Percentiles rank a stretch among this genome's conserved stretches.
Conservation (phyloP, 352 stramenopile genomes). For the Phytophthora hibernalis region DNA sequence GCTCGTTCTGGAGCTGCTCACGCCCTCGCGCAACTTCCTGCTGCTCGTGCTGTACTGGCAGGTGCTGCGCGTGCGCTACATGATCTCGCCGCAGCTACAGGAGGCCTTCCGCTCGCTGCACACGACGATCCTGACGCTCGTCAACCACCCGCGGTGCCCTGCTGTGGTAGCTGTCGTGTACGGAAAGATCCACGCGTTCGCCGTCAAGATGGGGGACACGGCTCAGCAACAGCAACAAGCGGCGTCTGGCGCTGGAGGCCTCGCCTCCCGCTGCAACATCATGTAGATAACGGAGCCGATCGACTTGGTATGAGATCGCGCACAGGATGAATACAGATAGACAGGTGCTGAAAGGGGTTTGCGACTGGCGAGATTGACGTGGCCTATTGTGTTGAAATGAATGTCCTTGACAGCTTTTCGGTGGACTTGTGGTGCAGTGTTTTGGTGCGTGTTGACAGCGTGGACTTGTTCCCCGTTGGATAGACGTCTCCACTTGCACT, state of each 20-base stretch:
- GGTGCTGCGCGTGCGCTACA: conserved; percentile 91
- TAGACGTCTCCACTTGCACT: no score
- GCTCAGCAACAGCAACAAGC: conserved; percentile 49
- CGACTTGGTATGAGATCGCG: conserved; percentile 3
- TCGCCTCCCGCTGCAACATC: conserved; percentile 65
- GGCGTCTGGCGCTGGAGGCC: conserved; percentile 36
- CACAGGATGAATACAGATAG: conserved; percentile 18
- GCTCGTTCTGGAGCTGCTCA: conserved; percentile 86
- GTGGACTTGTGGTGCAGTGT: not conserved
- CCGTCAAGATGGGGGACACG: conserved; percentile 73
- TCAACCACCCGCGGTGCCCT: conserved; percentile 77
- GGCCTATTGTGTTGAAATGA: conserved; percentile 13
- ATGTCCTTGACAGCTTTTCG: conserved; percentile 3
- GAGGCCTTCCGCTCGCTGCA: conserved; percentile 84
- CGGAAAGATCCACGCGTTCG: conserved; percentile 73
- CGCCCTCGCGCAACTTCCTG: conserved; percentile 86
- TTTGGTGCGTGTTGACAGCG: not conserved
- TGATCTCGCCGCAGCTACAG: conserved; percentile 89
- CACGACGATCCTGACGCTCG: conserved; percentile 57
- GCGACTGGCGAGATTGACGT: conserved; percentile 27
- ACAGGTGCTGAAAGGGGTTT: conserved; percentile 22
- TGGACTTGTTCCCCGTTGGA: not conserved
- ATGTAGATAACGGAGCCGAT: conserved; percentile 57
- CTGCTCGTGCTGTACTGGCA: conserved; percentile 91
- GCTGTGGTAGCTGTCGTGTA: conserved; percentile 61